Percentiles rank a stretch among this genome's conserved stretches.
Conservation (phyloP, 2,329 filamentous ascomycete genomes). For the Aspergillus candidus region DNA sequence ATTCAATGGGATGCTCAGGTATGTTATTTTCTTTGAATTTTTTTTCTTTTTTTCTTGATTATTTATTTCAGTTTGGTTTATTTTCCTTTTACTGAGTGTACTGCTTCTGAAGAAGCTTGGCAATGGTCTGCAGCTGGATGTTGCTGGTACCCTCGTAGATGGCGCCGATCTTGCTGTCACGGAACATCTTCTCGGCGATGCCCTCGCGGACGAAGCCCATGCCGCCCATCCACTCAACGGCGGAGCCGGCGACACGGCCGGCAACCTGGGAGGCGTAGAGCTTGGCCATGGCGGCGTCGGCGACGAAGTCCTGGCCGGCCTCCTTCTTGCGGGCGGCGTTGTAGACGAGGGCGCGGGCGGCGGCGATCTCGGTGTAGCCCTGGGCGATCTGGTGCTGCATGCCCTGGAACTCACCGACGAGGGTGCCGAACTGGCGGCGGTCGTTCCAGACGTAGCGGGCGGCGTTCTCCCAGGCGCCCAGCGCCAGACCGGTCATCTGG, state of each 20-base stretch:
- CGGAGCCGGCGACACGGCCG: slow-evolving; percentile 73
- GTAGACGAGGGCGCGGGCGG: slow-evolving; percentile 86
- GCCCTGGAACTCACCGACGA: slow-evolving; percentile 94
- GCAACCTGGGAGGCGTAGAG: slow-evolving; percentile 91
- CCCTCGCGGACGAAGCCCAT: slow-evolving; percentile 98
- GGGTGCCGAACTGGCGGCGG: slow-evolving; percentile 88
- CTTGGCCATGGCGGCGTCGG: slow-evolving; percentile 97
- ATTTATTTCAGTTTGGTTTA: too few species aligned
- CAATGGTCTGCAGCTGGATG: slow-evolving; percentile 65
- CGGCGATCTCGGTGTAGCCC: slow-evolving; percentile 86
- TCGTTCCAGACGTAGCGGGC: slow-evolving; percentile 96
- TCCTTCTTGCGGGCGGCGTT: slow-evolving; percentile 98
- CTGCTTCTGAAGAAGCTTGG: slow-evolving; percentile 62
- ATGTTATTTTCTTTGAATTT: too few species aligned
- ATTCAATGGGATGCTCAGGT: too few species aligned
- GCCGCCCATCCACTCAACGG: slow-evolving; percentile 98
- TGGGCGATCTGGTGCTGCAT: slow-evolving; percentile 99
- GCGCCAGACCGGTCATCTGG: slow-evolving; percentile 94
- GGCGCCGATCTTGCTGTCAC: slow-evolving; percentile 96
- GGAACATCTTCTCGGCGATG: slow-evolving; percentile 94
- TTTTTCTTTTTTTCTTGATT: too few species aligned
- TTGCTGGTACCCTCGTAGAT: slow-evolving; percentile 83
- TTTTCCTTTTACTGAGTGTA: slow-evolving; percentile 50
- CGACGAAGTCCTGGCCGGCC: slow-evolving; percentile 88
- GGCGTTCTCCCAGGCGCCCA: slow-evolving; percentile 93